Base-by-base conservation (phyloP, 495 filamentous ascomycete genomes). In the Daldinia bambusicola region DNA sequence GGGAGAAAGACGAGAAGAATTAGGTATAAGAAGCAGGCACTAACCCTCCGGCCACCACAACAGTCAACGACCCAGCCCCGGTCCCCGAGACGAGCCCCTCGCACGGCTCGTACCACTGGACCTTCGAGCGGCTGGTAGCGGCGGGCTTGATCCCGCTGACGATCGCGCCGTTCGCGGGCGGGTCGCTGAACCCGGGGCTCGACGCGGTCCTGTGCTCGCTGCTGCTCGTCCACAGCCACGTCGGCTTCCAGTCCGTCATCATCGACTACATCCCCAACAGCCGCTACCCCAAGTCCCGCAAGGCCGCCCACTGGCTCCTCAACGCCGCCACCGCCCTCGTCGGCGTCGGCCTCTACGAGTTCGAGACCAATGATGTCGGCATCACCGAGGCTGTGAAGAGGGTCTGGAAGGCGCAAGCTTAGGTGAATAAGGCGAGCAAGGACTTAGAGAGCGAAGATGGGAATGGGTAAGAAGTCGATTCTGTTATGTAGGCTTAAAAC, bases 321-420 rank as follows among this genome's bases (percentile, higher is more conserved):
- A 92, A 92, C 74, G 85, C 84, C 59, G 89, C 88, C 70, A 97
- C 96, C 38, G 81, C 92, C 57, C 82, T 91, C 56, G 95, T 95
- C 41, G 93, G 90, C 30, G 83, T 97, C 71, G 95, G 94, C 55
- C 85, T 98, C 63, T 99, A 98, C 82, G 94, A 97, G 84, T 98
- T 98, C 78, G 94, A 99, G 89, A 99, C 95, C n/a, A 98, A 97
- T 77, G 95, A 99, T 75, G 93, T 99, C 41, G 95, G 95, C 59
- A 76, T 99, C 63, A 97, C 93, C 14, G 94, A 97, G 85, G 90
- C 90, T 32, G 84, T 96, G 67, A 93, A 91, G 86, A 87, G 91
- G 70, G 84, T 97, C 71, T 97, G 94, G 94, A 90, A 84, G 68
- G 94, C 94, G 74, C 85, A 80, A 69, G 43, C 50, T 32, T n/a